Base-by-base conservation (phyloP, 805 yeast genomes). In the Wickerhamiella parazyma region DNA sequence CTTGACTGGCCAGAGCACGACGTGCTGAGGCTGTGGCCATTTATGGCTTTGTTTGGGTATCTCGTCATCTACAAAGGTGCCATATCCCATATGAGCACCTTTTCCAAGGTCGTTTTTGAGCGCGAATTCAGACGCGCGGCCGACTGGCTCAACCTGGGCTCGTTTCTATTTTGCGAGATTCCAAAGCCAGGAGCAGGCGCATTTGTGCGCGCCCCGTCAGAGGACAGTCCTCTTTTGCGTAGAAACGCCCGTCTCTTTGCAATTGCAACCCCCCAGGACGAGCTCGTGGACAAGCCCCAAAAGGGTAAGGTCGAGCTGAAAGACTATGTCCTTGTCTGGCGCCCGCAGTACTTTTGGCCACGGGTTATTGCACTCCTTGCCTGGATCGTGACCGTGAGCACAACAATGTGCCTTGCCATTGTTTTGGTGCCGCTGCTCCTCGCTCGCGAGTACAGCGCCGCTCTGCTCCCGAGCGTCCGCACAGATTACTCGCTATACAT, bases 171-270 rank as follows among this genome's bases (percentile, higher is more conserved):
- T 52, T 62, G 62, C 3, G 60, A 72, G 45, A 76, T 80, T 0
- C 76, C 73, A 9, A 16, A 22, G 38, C 80, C 80, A 55, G 75
- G 83, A 6, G 80, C 83, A 58, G 98, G 98, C 3, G 65, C 67
- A 38, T 80, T 73, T 54, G 75, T 87, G 26, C 73, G 97, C 45
- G 98, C 86, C 1, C 98, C 98, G 0, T 79, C 75, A 46, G 73
- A 73, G 50, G 96, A 87, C 56, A 78, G 77, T 12, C 76, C 80
- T 17, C 74, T 89, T 0, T 65, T 85, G 45, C 71, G 70, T 38
- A 76, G 69, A 49, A 72, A 73, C 51, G 44, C 51, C 19, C 71
- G 73, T 38, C 62, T 86, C 45, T 91, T 91, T 63, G 79, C 82
- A 1, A 75, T 85, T 0, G 96, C 89, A 2, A 82, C 94, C 0